Base-by-base conservation (phyloP, 2,329 filamentous ascomycete species). In the Colletotrichum sp. region DNA sequence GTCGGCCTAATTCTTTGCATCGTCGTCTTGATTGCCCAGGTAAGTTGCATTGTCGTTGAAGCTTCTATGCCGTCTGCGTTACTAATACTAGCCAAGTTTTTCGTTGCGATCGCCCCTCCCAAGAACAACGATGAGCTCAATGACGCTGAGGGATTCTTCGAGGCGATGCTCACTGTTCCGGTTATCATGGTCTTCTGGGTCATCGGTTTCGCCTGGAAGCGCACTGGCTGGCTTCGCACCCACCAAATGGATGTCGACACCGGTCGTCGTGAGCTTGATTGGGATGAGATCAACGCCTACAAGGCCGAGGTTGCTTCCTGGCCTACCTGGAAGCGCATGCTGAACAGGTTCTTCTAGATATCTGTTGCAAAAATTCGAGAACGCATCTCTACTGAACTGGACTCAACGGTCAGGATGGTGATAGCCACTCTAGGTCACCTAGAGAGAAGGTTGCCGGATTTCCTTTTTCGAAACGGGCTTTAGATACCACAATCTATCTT, bases 1-100 rank as follows among this genome's bases (percentile, higher is more conserved):
- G 59, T 94, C 6, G 93, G 93, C 8, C 84, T 95, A 6, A 72
- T 82, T 44, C 86, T 94, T 36, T 91, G 91, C 77, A 78, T 90
- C 13, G 77, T 93, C 3, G 89, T 92, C 8, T 83, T 92, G 32
- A 84, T 90, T 32, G 91, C 90, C 13, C 90, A 92, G 81, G 80
- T 87, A 77, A 52, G 52, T 12, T 15, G 80, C 8, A 1, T 16
- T 39, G 9, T 52, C n/a, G 5, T 16, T 44, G 22, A 13, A 12
- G 2, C 3, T 64, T 39, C 8, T 2, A 6, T 24, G 15, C n/a
- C 22, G 0, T 1, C 1, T 18, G 30, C 12, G 8, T 28, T 16
- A 44, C 62, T 64, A 44, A 64, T 0, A 34, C 62, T 15, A 44
- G 7, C 2, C 2, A 6, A 72, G 84, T 87, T 89, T 78, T 90